Evolutionary conservation across 2,329 filamentous ascomycete genomes (phyloP).

Genomic region (Aureobasidium sp.): DNA sequence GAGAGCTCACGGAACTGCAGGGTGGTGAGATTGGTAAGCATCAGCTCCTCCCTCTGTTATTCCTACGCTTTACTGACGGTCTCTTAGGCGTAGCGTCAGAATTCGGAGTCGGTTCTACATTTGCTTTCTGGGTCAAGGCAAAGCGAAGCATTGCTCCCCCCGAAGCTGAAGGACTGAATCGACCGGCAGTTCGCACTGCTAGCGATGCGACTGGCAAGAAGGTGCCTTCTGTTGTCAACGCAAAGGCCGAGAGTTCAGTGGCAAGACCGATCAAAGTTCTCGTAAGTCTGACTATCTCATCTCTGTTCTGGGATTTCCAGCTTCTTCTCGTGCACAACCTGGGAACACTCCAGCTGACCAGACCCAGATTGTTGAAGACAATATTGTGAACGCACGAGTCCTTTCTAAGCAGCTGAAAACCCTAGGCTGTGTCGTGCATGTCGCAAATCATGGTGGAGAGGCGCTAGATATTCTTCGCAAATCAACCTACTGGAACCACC

Average conservation of each 20-base stretch:
- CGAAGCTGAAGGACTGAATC: conserved; percentile 7
- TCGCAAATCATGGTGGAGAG: conserved; percentile 44
- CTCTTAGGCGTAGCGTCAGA: conserved; percentile 52
- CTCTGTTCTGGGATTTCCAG: not conserved
- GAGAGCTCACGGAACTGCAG: conserved; percentile 72
- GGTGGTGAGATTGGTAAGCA: conserved; percentile 61
- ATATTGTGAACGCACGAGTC: conserved; percentile 43
- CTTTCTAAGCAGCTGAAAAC: conserved; percentile 45
- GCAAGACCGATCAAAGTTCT: conserved; percentile 1
- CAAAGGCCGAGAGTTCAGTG: not conserved
- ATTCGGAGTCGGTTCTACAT: conserved; percentile 63
- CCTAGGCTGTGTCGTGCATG: conserved; percentile 38
- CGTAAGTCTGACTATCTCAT: conserved; percentile 19
- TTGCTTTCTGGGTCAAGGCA: conserved; percentile 69
- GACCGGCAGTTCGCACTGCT: not conserved
- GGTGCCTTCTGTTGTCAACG: not conserved
- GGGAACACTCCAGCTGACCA: not conserved
- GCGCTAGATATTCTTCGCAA: conserved; percentile 39
- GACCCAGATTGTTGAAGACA: conserved; percentile 36
- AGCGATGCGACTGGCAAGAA: conserved; percentile 18
- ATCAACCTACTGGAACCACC: conserved; percentile 36
- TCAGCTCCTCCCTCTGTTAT: not conserved
- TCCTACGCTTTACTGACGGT: not conserved
- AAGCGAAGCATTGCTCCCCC: conserved; percentile 44
- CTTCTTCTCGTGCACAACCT: not conserved